These are phyloP conservation scores for Apiospora pterosperma DNA, from an alignment of 2,329 filamentous ascomycete species.

Conservation along the genomic window DNA sequence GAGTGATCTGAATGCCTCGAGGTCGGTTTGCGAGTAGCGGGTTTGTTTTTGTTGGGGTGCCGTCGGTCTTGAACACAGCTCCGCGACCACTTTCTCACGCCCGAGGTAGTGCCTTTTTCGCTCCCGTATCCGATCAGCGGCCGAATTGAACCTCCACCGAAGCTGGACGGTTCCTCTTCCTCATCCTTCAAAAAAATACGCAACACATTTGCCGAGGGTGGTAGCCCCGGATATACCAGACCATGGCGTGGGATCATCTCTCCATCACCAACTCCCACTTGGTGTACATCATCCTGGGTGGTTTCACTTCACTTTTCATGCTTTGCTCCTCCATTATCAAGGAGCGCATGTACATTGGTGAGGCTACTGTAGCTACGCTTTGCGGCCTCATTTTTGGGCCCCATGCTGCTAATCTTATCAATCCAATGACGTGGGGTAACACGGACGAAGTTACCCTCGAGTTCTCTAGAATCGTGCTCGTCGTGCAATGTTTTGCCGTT, in stretches of 20 bases:
- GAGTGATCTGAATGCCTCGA: constrained; percentile 6
- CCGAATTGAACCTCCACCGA: constrained; percentile 17
- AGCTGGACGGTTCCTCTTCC: background rate
- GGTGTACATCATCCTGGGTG: constrained; percentile 97
- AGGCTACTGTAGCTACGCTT: constrained; percentile 89
- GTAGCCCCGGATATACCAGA: constrained; percentile 13
- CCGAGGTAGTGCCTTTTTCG: constrained; percentile 14
- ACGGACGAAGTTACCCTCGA: constrained; percentile 84
- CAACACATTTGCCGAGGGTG: constrained; percentile 3
- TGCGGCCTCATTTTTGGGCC: constrained; percentile 89
- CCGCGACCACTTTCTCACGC: constrained; percentile 9
- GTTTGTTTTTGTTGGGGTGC: background rate
- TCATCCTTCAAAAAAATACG: constrained; percentile 3
- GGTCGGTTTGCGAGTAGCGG: background rate
- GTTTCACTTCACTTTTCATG: constrained; percentile 98
- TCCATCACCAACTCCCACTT: constrained; percentile 91
- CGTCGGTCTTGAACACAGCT: constrained; percentile 5
- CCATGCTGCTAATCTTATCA: constrained; percentile 76
- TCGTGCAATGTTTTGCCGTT: constrained; percentile 89
- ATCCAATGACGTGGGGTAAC: constrained; percentile 75
- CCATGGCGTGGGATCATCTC: constrained; percentile 77
- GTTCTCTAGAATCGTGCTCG: constrained; percentile 83
- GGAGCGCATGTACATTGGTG: constrained; percentile 96
- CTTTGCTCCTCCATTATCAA: constrained; percentile 97
- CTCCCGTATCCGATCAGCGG: constrained; percentile 20